phyloP scores from a whole-genome alignment of 495 filamentous ascomycete genomes.

The Aspergillus heteromorphus region DNA sequence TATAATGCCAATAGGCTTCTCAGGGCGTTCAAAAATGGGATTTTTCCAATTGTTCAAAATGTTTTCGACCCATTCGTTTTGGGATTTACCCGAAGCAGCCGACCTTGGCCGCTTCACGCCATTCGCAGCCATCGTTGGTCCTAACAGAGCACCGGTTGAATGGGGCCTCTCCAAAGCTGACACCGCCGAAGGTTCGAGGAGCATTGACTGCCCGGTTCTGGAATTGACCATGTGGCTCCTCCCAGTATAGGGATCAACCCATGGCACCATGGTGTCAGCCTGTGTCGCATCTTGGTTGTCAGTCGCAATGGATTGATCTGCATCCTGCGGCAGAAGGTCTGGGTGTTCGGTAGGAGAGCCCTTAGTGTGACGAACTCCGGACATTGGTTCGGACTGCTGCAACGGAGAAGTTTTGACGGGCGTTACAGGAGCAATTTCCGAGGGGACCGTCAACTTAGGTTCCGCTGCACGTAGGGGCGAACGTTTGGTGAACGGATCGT shows the following conservation, averaged over 20 bases:
- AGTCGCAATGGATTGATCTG: not conserved
- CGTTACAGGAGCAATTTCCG: not conserved
- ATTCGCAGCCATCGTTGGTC: not conserved
- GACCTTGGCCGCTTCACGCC: slow-evolving; percentile 13
- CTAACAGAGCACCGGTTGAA: slow-evolving; percentile 16
- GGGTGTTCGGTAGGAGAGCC: not conserved
- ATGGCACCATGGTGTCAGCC: slow-evolving; percentile 44
- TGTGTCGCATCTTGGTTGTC: not conserved
- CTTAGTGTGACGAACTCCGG: not conserved
- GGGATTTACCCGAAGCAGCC: slow-evolving; percentile 1
- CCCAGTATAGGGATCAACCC: slow-evolving; percentile 66
- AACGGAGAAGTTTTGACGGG: not conserved
- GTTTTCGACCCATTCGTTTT: slow-evolving; percentile 32
- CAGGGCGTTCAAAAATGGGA: slow-evolving; percentile 52
- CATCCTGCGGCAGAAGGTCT: not conserved
- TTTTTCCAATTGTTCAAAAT: slow-evolving; percentile 52
- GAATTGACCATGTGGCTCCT: slow-evolving; percentile 52
- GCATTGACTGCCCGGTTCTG: slow-evolving; percentile 54
- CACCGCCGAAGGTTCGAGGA: not conserved
- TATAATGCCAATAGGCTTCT: slow-evolving; percentile 37
- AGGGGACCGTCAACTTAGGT: not conserved
- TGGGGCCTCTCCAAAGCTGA: slow-evolving; percentile 11
- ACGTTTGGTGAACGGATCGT: not conserved
- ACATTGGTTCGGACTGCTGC: not conserved
- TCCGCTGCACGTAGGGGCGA: not conserved